These are phyloP conservation scores for Globisporangium rhizosaccharum DNA, from an alignment of 352 stramenopile genomes.

Conservation along the genomic window DNA sequence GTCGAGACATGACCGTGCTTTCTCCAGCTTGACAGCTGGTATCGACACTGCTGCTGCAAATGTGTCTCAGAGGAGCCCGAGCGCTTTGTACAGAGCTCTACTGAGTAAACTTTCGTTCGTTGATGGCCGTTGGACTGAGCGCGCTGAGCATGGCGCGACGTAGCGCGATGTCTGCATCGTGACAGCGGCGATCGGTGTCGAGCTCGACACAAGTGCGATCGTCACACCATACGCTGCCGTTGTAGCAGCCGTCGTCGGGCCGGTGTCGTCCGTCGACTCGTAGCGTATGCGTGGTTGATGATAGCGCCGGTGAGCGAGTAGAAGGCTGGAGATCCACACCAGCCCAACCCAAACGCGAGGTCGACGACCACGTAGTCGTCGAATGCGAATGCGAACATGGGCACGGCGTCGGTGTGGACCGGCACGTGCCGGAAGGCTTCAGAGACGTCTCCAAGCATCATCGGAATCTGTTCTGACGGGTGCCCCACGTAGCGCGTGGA, in stretches of 20 bases:
- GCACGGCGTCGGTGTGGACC: neutral
- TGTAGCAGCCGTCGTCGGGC: too few species aligned
- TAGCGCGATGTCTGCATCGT: neutral
- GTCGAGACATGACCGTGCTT: neutral
- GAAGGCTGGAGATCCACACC: slow-evolving; percentile 14
- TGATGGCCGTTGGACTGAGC: neutral
- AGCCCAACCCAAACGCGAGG: slow-evolving; percentile 16
- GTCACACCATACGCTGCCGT: neutral
- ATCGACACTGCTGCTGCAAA: neutral
- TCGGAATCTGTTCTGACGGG: slow-evolving; percentile 3
- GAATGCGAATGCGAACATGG: neutral
- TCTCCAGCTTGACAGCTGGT: neutral
- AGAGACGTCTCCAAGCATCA: slow-evolving; percentile 25
- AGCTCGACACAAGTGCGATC: neutral
- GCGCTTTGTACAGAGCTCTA: neutral
- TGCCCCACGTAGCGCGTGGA: neutral
- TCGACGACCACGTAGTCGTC: slow-evolving; percentile 15
- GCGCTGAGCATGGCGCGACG: neutral
- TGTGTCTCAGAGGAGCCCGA: neutral
- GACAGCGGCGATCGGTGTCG: neutral
- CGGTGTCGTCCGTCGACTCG: neutral
- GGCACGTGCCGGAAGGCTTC: neutral
- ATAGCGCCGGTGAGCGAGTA: slow-evolving; percentile 14
- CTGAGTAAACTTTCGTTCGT: neutral
- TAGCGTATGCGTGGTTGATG: slow-evolving; percentile 16